These are phyloP conservation scores for Forsythia viridissima DNA, from an alignment of 257 asterid genomes.

Conservation along the genomic window DNA sequence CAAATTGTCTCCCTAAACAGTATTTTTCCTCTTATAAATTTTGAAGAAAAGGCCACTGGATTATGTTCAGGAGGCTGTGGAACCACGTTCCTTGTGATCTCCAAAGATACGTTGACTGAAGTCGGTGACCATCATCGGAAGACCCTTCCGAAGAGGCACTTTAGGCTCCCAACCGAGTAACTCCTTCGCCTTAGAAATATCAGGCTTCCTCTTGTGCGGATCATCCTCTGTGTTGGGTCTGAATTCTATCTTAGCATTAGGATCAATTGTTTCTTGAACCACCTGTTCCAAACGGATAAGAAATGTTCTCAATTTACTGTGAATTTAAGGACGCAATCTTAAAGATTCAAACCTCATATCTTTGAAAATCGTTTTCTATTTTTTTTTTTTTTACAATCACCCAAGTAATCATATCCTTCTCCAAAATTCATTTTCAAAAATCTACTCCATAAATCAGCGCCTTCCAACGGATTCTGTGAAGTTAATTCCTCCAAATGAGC, in stretches of 20 bases:
- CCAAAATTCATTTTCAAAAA: not conserved
- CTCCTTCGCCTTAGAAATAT: constrained; percentile 83
- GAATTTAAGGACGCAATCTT: not conserved
- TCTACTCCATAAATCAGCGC: not conserved
- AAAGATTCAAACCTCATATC: not conserved
- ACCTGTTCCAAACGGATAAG: constrained; percentile 48
- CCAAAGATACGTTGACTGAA: constrained; percentile 90
- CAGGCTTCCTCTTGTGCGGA: constrained; percentile 97
- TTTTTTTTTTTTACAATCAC: too few relatives aligned
- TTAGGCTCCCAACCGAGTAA: constrained; percentile 94
- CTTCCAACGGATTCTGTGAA: too few relatives aligned
- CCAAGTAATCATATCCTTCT: too few relatives aligned
- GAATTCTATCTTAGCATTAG: constrained; percentile 81
- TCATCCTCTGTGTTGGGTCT: constrained; percentile 94
- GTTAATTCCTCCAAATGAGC: too few relatives aligned
- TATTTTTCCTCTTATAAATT: not conserved
- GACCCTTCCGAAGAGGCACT: constrained; percentile 75
- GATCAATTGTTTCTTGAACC: constrained; percentile 91
- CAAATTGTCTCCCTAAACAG: not conserved
- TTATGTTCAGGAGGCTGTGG: constrained; percentile 20
- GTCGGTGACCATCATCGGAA: constrained; percentile 92
- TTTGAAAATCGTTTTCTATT: too few relatives aligned
- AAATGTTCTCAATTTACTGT: not conserved
- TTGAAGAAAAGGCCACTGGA: not conserved
- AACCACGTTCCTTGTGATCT: constrained; percentile 60